phyloP scores from a whole-genome alignment of 2,329 filamentous ascomycete genomes.

The Calonectria ilicicola region DNA sequence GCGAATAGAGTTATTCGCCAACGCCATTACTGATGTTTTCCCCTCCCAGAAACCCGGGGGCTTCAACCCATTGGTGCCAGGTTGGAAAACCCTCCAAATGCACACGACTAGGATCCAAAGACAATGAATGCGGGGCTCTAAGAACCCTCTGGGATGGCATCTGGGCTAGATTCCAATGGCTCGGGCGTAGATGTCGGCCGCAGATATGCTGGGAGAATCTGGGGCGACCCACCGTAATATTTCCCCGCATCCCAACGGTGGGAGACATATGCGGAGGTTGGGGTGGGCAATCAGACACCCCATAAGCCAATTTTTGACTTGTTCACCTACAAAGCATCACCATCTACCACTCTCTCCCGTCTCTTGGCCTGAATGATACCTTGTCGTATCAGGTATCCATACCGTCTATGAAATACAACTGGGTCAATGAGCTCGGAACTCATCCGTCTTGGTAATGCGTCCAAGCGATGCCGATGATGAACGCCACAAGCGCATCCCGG shows the following conservation, averaged over 20 bases:
- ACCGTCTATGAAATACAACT: neutral
- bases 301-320: neutral
- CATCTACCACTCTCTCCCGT: neutral
- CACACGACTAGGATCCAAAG: neutral
- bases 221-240: neutral
- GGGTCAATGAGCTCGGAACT: neutral
- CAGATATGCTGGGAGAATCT: neutral
- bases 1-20: neutral
- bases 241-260: slow-evolving; percentile 4
- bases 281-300: neutral
- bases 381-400: neutral
- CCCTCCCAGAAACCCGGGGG: neutral
- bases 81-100: neutral
- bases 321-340: neutral
- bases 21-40: neutral
- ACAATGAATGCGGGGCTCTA: neutral
- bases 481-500: slow-evolving; percentile 48
- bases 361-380: neutral
- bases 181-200: neutral
- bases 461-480: slow-evolving; percentile 14
- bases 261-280: slow-evolving; percentile 1
- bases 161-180: neutral
- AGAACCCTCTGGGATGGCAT: neutral
- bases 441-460: neutral
- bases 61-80: neutral